Evolutionary conservation across 805 yeast species (phyloP).

Genomic region (Ogataea trehaloabstinens): DNA sequence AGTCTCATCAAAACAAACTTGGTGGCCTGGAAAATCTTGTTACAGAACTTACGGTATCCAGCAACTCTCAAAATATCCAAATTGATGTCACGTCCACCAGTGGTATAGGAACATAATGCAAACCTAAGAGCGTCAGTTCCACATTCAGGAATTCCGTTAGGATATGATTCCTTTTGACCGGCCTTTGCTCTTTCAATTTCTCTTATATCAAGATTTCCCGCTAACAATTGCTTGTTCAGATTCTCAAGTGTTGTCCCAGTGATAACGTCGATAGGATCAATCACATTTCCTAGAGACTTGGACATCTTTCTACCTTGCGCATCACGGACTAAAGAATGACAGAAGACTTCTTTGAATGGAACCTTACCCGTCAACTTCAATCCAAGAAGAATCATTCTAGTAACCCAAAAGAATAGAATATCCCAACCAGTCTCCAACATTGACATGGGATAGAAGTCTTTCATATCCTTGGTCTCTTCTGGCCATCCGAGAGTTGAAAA

Average conservation of each 20-base stretch:
- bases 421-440: slow-evolving; percentile 99
- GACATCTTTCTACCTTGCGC: slow-evolving; percentile 99
- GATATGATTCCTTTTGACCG: slow-evolving; percentile 89
- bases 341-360: slow-evolving; percentile 95
- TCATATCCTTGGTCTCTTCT: slow-evolving; percentile 65
- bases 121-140: slow-evolving; percentile 99
- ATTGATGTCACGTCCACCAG: slow-evolving; percentile 98
- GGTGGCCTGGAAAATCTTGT: slow-evolving; percentile 98
- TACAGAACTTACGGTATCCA: slow-evolving; percentile 99
- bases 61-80: slow-evolving; percentile 94
- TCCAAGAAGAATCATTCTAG: slow-evolving; percentile 92
- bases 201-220: slow-evolving; percentile 85
- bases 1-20: slow-evolving; percentile 92
- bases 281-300: slow-evolving; percentile 92
- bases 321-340: slow-evolving; percentile 97
- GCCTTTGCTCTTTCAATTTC: slow-evolving; percentile 83
- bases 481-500: slow-evolving; percentile 98
- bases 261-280: slow-evolving; percentile 95
- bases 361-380: slow-evolving; percentile 84
- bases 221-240: slow-evolving; percentile 70
- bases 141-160: slow-evolving; percentile 97
- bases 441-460: slow-evolving; percentile 82
- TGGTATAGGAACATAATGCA: slow-evolving; percentile 96
- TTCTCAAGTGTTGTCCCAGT: slow-evolving; percentile 77
- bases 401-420: slow-evolving; percentile 97